Evolutionary conservation across 352 stramenopile species (phyloP), one percentile per base, ranked within the genome.

Genomic region (Discostella stelligera): DNA sequence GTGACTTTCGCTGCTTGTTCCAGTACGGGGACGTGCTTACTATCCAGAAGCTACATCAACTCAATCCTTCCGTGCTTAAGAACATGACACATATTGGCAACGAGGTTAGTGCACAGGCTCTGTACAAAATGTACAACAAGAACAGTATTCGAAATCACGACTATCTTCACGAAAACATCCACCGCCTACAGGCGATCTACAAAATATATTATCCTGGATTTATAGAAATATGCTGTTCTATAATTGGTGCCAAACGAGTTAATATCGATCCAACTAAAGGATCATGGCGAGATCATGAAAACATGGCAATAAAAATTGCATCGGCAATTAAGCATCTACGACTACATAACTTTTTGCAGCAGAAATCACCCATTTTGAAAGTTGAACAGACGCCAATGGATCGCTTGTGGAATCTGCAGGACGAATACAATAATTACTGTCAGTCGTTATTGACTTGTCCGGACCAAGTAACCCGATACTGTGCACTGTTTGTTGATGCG

Each of bases 181-280:
- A 60, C 25, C 16, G 52, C 7, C 25, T 60, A 20, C 52, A 60
- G n/a, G 4, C 52, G 2, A 25, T 30, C 2, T 60, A 60, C 52
- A 60, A 60, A 25, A 25, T 60, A 2, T 60, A 60, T 25, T 60
- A 60, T 3, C 5, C 1, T 9, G 52, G 52, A 60, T 60, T 53
- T 18, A 53, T 53, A 2, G 14, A 53, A 10, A 18, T 18, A 53
- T 53, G 46, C n/a, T n/a, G n/a, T n/a, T n/a, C n/a, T n/a, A 13
- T 65, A 0, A 14, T 73, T 10, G 52, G 30, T 41, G 1, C n/a
- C 0, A 73, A 73, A 54, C 27, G 54, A 3, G 50, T 73, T 20
- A 16, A 53, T 52, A 14, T 54, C 3, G 30, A 74, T 65, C 66
- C 66, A 10, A 74, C 53, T 1, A 66, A 66, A 56, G 66, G 66